A percentile compares a stretch with the other conserved stretches of the same genome.
phyloP scores from a whole-genome alignment of 345 rosid species.

The Brassica napus region DNA sequence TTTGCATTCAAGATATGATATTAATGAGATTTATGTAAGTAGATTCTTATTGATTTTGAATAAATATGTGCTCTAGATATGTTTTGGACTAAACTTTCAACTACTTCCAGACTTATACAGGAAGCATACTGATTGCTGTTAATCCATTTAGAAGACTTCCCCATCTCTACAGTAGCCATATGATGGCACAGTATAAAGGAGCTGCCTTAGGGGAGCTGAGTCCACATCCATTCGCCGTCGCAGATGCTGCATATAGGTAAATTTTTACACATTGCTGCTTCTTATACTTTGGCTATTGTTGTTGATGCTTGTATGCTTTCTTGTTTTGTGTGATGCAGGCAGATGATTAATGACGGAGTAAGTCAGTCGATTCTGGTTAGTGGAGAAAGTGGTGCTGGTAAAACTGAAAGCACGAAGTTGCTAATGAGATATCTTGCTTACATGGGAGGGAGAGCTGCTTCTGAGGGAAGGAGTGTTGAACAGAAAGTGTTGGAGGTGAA shows the following conservation, averaged over 20 bases:
- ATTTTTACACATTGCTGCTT: neutral
- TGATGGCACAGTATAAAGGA: slow-evolving; percentile 99
- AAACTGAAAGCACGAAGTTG: slow-evolving; percentile 96
- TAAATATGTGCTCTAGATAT: neutral
- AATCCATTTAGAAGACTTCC: slow-evolving; percentile 96
- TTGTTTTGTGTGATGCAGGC: slow-evolving; percentile 48
- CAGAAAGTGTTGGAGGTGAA: slow-evolving; percentile 97
- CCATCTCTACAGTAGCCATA: slow-evolving; percentile 90
- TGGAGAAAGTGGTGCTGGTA: slow-evolving; percentile 99
- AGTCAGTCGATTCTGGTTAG: slow-evolving; percentile 97
- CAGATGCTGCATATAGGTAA: slow-evolving; percentile 98
- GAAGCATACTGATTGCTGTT: slow-evolving; percentile 94
- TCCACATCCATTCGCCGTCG: slow-evolving; percentile 98
- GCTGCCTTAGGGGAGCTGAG: slow-evolving; percentile 94
- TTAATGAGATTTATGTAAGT: slow-evolving; percentile 97
- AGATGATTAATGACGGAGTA: slow-evolving; percentile 85
- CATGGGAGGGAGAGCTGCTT: slow-evolving; percentile 98
- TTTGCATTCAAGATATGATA: slow-evolving; percentile 93
- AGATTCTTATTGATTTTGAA: neutral
- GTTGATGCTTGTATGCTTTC: neutral
- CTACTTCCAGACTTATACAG: slow-evolving; percentile 82
- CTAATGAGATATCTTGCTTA: slow-evolving; percentile 99
- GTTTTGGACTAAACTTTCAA: slow-evolving; percentile 16
- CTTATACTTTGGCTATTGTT: neutral
- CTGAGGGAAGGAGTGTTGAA: slow-evolving; percentile 95